Evolutionary conservation across 805 yeast species (phyloP).

Genomic region (Candida montana): DNA sequence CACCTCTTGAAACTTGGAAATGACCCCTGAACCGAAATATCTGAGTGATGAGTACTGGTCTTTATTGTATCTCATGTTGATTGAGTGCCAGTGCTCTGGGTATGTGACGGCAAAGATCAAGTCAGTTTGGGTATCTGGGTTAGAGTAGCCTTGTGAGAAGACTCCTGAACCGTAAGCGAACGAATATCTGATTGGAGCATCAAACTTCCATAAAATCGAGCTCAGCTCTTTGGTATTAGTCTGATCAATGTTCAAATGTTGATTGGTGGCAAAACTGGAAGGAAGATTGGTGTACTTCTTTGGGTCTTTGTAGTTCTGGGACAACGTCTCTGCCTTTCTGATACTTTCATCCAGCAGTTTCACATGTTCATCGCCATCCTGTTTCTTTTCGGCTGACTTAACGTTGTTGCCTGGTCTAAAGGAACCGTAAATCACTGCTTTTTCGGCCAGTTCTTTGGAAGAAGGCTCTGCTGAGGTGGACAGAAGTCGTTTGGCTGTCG

Average conservation of each 20-base stretch:
- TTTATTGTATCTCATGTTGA: slow-evolving; percentile 62
- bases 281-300: slow-evolving; percentile 35
- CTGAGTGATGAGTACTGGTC: slow-evolving; percentile 72
- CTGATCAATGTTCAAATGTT: slow-evolving; percentile 41
- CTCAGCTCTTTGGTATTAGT: slow-evolving; percentile 38
- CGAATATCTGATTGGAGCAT: slow-evolving; percentile 70
- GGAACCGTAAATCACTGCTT: slow-evolving; percentile 17
- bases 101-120: slow-evolving; percentile 76
- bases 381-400: neutral
- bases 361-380: slow-evolving; percentile 13
- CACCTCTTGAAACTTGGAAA: slow-evolving; percentile 53
- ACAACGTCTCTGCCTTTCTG: slow-evolving; percentile 22
- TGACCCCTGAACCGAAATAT: slow-evolving; percentile 51
- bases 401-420: neutral
- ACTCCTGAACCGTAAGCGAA: slow-evolving; percentile 97
- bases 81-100: slow-evolving; percentile 70
- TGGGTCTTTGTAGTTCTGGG: slow-evolving; percentile 15
- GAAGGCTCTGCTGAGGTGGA: slow-evolving; percentile 20
- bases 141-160: slow-evolving; percentile 60
- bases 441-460: slow-evolving; percentile 21
- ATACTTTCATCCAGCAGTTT: slow-evolving; percentile 21
- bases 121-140: slow-evolving; percentile 69
- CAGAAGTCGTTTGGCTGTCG: slow-evolving; percentile 10
- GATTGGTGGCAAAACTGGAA: slow-evolving; percentile 54
- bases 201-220: slow-evolving; percentile 49